Base-by-base conservation (phyloP, 2,329 filamentous ascomycete genomes). In the Neofusicoccum parvum region DNA sequence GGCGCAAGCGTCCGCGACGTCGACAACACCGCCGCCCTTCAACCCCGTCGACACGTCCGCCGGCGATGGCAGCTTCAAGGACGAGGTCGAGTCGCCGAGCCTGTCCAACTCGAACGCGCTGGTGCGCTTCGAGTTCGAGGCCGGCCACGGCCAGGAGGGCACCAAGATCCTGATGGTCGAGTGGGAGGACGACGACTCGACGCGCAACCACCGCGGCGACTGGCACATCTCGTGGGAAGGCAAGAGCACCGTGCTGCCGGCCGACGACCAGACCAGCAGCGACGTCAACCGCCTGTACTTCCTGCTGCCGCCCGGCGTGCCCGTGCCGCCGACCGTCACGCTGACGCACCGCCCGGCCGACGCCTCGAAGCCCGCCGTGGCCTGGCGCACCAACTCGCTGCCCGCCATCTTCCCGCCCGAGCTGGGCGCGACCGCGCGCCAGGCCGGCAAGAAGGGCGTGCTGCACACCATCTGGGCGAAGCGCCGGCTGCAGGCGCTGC, bases 111-210 rank as follows among this genome's bases (percentile, higher is more conserved):
- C 73, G 53, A 86, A 85, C 65, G 89, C 89, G n/a, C 82, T 92
- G 51, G 90, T 92, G 51, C 89, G 93, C 66, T 97, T 96, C 78
- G 93, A 97, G 76, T 96, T 96, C 74, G 90, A 94, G 78, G 83
- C 87, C 0, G 90, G 88, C 41, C 87, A 86, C 75, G 90, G 88
- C 58, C 92, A 92, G 72, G 90, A 94, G 69, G 92, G 92, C 46
- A 96, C 92, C 68, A 97, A 96, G 81, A 89, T 97, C 68, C 81
- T 97, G 71, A 95, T 97, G 92, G 89, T 96, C 45, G 92, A 97
- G 77, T 97, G 93, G 93, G 88, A 92, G 74, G 87, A 89, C 62
- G 85, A 86, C 69, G 80, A 84, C 66, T 76, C 80, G 48, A 83
- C 80, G 2, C 78, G 80, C 60, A 78, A 78, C 11, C 69, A 82